Base-by-base conservation (phyloP, 2,329 filamentous ascomycete species). In the Ceratocystis cacaofunesta region DNA sequence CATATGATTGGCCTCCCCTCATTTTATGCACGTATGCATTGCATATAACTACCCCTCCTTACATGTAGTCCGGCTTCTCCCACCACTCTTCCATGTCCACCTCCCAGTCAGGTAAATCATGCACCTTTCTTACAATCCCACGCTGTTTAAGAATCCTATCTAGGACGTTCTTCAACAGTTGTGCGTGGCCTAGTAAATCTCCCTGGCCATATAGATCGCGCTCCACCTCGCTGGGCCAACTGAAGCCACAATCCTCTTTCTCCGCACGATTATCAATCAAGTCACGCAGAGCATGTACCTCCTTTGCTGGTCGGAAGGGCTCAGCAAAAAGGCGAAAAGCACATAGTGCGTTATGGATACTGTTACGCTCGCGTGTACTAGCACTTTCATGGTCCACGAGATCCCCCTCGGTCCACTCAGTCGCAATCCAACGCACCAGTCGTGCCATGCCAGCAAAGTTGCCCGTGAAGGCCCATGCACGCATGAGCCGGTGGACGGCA, bases 391-490 rank as follows among this genome's bases (percentile, higher is more conserved):
- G 60, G 8, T 41, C 58, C 4, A 68, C 61, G 36, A 74, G 72
- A n/a, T 72, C 66, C 70, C 22, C 73, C 25, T 72, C 72, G 5
- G 72, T 71, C 74, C 79, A 79, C 69, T 84, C 74, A 28, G 73
- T 69, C 0, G 81, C 73, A 69, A 87, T 80, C 85, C 85, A 91
- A 36, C 75, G 72, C 15, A 86, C 73, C 4, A 86, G 73, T 3
- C 75, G 75, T 4, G 80, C 77, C 71, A 90, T 82, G 62, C 80
- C 83, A 1, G 79, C 74, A 61, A 78, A 77, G 69, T 89, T 83
- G 44, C 80, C 80, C n/a, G 84, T 73, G 63, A 81, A 79, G 0
- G 82, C 86, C 25, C 90, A 75, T 0, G 82, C 79, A 60, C 85
- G 79, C 72, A 90, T 79, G 17, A 68, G 52, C 12, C 41, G 52